Evolutionary conservation across 768 basidiomycete genomes (phyloP), one percentile per base, ranked within the genome.

Genomic region (Candolleomyces efflorescens): DNA sequence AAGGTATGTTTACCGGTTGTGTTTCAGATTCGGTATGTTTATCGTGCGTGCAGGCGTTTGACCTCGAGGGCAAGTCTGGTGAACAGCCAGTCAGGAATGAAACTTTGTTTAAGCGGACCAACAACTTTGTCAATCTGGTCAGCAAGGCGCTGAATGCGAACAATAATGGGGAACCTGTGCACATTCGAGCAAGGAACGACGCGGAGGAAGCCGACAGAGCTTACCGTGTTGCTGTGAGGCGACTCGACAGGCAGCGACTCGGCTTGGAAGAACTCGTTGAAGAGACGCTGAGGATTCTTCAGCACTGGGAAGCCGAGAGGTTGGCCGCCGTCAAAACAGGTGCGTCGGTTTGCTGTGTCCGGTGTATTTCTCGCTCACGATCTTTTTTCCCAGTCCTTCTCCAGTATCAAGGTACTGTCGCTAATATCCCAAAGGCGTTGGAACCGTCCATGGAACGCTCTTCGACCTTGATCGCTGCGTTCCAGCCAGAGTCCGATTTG

Each of bases 401-500:
- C 41, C 91, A 95, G 69, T 97, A 92, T 67, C 92, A 95, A 62
- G 89, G 86, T 43, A 92, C 89, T 9, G 69, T 95, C 41, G 74
- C 82, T 15, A 87, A 85, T 64, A 71, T 95, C 13, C 89, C 90
- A 11, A 83, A 86, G 65, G 77, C 82, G 6, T 74, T 91, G 46
- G 81, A 83, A 22, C 76, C 82, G 0, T 81, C 88, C 2, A 68
- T 86, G 27, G 87, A 90, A 63, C 83, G 85, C 36, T 89, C 90
- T 1, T 78, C 81, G 1, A 87, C 90, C 1, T 80, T 94, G 49
- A 81, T 95, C 61, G 83, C 91, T 32, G 82, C 92, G 1, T 97
- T 85, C 71, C 87, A 94, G 60, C 94, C 94, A 2, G 94, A 97
- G 60, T 85, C 85, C 1, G 94, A 94, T 73, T 72, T 95, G 54